Evolutionary conservation across 306 rosid species (phyloP), one percentile per base, ranked within the genome.

Genomic region (Quercus variabilis): DNA sequence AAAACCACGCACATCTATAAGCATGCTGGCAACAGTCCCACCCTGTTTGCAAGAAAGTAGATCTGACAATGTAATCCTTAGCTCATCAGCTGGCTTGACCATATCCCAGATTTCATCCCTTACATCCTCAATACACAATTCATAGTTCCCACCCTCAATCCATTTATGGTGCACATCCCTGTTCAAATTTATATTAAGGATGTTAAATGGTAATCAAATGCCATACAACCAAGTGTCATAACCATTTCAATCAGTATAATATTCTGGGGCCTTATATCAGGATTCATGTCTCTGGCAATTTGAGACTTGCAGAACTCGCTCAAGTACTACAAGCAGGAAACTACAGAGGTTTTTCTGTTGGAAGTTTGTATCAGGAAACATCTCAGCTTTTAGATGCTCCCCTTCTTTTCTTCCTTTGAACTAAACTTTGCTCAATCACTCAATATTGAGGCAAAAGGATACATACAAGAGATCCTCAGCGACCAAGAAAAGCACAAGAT

Each of bases 131-230:
- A 95, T 95, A 75, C 99, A 95, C 75, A 95, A 87, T 69, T 95
- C 99, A 35, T 95, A 95, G 96, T 93, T 95, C 71, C 99, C 99
- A 41, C 99, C 99, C 65, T 95, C 99, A 4, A 93, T 95, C 99
- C 99, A 95, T 82, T 93, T 93, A 78, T 95, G 98, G 78, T 95
- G 98, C 58, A 95, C 99, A 77, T 95, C 99, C 84, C 98, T 95
- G 96, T 85, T 87, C 79, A 55, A 81, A 35, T 68, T 67, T n/a
- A 51, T 10, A 46, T 33, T 9, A 51, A 71, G 21, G 25, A n/a
- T 21, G 25, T 25, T 51, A 52, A 23, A 46, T 71, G 46, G 57
- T 30, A 26, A 69, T 65, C 68, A 59, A 38, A 76, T 23, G 76
- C 70, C 28, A 38, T 21, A 38, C 46, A 52, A 28, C 59, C 49